Evolutionary conservation across 2,329 filamentous ascomycete genomes (phyloP).

Genomic region (Rutstroemia sp.): DNA sequence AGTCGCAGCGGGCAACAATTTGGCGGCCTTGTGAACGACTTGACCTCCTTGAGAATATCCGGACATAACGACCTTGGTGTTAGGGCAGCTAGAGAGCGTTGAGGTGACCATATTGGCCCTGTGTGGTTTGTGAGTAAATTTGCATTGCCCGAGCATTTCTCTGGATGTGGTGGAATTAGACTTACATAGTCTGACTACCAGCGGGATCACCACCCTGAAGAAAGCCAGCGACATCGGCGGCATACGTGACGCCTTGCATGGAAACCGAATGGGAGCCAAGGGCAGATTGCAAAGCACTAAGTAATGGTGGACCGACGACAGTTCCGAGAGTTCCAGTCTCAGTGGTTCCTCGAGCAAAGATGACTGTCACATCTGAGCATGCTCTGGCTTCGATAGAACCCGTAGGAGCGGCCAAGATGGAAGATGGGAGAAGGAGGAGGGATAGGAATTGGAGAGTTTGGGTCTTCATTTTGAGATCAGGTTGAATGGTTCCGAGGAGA

Average conservation of each 20-base stretch:
- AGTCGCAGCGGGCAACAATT: constrained; percentile 11
- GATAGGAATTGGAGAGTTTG: constrained; percentile 1
- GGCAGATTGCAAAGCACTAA: constrained; percentile 31
- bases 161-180: background rate
- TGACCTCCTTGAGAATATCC: constrained; percentile 21
- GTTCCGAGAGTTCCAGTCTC: constrained; percentile 22
- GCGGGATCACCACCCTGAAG: constrained; percentile 37
- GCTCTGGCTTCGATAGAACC: background rate
- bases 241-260: constrained; percentile 47
- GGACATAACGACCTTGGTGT: constrained; percentile 15
- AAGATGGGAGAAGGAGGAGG: background rate
- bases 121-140: constrained; percentile 6
- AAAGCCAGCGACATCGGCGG: constrained; percentile 39
- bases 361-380: constrained; percentile 21
- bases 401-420: background rate
- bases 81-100: background rate
- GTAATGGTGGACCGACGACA: constrained; percentile 22
- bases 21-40: constrained; percentile 20
- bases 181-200: constrained; percentile 37
- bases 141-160: background rate
- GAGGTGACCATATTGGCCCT: constrained; percentile 1
- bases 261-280: constrained; percentile 35
- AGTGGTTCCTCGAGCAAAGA: constrained; percentile 23
- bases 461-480: constrained; percentile 1
- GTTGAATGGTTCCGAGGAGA: background rate